Evolutionary conservation across 2,329 filamentous ascomycete genomes (phyloP).

Genomic region (Alternaria burnsii): DNA sequence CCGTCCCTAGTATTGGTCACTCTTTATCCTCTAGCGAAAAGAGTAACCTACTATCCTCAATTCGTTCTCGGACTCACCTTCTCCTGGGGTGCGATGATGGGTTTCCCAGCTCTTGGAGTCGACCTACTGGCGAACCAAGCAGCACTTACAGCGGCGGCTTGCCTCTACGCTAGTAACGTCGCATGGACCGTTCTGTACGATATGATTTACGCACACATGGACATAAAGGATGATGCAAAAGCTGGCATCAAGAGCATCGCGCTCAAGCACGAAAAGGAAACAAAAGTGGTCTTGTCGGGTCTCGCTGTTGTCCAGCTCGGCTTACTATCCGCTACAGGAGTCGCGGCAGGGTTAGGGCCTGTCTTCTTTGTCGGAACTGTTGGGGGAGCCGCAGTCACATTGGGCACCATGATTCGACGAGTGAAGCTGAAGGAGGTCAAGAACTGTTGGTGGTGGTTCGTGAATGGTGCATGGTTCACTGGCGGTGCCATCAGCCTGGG

Average conservation of each 20-base stretch:
- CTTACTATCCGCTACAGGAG: slow-evolving; percentile 74
- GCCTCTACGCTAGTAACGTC: slow-evolving; percentile 79
- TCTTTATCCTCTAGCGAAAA: slow-evolving; percentile 82
- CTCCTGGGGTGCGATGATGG: slow-evolving; percentile 89
- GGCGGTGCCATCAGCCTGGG: slow-evolving; percentile 67
- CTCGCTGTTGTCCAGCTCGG: slow-evolving; percentile 74
- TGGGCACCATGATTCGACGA: slow-evolving; percentile 67
- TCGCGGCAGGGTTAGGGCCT: slow-evolving; percentile 67
- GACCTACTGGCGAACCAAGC: slow-evolving; percentile 72
- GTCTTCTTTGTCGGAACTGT: slow-evolving; percentile 67
- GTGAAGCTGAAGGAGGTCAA: slow-evolving; percentile 65
- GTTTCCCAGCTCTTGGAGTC: slow-evolving; percentile 82
- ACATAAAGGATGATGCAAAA: slow-evolving; percentile 84
- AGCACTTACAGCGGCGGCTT: slow-evolving; percentile 71
- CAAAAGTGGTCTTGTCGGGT: slow-evolving; percentile 77
- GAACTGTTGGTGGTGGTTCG: slow-evolving; percentile 73
- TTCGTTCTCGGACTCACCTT: slow-evolving; percentile 84
- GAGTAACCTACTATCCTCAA: slow-evolving; percentile 88
- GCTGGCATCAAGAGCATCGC: slow-evolving; percentile 91
- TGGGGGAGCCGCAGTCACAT: slow-evolving; percentile 63
- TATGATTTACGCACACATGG: slow-evolving; percentile 94
- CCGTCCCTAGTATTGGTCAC: slow-evolving; percentile 78
- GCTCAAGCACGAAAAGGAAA: slow-evolving; percentile 77
- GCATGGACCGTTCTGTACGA: slow-evolving; percentile 91
- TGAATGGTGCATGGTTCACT: slow-evolving; percentile 68